phyloP scores from a whole-genome alignment of 176 grass and related monocot species.

The Oryza punctata region DNA sequence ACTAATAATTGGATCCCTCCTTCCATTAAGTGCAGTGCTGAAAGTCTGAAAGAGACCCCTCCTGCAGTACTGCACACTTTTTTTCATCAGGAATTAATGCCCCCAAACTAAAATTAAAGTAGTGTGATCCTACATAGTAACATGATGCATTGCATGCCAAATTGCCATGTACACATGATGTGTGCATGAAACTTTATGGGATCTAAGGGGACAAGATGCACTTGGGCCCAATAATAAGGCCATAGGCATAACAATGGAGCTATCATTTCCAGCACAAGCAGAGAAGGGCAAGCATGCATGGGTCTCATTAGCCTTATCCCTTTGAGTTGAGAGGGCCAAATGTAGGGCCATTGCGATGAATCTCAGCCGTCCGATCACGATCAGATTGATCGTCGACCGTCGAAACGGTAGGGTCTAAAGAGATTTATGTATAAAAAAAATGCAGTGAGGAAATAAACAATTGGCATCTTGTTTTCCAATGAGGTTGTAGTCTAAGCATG shows the following conservation, averaged over 20 bases:
- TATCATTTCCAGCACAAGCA: constrained; percentile 16
- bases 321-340: background rate
- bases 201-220: constrained; percentile 9
- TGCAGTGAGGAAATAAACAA: background rate
- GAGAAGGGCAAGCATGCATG: background rate
- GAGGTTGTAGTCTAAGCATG: background rate
- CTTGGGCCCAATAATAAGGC: constrained; percentile 26
- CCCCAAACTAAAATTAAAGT: background rate
- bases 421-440: background rate
- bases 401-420: background rate
- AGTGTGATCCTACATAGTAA: background rate
- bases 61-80: background rate
- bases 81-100: constrained; percentile 19
- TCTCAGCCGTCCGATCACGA: background rate
- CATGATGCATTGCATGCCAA: background rate
- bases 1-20: constrained; percentile 1
- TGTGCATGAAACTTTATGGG: constrained; percentile 14
- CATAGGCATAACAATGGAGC: background rate
- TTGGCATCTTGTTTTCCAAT: background rate
- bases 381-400: background rate
- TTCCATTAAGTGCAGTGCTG: background rate
- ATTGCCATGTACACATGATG: constrained; percentile 4
- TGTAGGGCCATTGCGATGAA: background rate
- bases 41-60: background rate
- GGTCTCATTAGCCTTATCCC: constrained; percentile 18